These are phyloP conservation scores for Naganishia liquefaciens DNA, from an alignment of 1,284 basidiomycete genomes.

Conservation along the genomic window DNA sequence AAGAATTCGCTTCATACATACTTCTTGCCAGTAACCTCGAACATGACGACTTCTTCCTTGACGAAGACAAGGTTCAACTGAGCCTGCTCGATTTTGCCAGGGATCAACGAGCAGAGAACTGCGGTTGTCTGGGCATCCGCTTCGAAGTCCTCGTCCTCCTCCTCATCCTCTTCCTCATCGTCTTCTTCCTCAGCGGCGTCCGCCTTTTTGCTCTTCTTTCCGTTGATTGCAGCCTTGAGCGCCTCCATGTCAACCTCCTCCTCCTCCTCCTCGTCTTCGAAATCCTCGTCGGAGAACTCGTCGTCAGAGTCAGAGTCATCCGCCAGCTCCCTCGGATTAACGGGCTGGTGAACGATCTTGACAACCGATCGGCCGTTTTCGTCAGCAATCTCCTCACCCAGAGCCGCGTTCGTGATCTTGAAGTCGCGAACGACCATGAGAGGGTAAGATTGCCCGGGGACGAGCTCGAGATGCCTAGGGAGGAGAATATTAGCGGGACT, in stretches of 20 bases:
- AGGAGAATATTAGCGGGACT: neutral
- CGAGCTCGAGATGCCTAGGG: constrained; percentile 33
- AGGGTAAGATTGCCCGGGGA: constrained; percentile 54
- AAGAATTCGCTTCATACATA: constrained; percentile 38
- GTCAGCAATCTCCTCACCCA: constrained; percentile 71
- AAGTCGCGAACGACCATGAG: constrained; percentile 71
- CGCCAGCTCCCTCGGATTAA: constrained; percentile 48
- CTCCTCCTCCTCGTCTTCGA: constrained; percentile 55
- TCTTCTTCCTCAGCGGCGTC: constrained; percentile 50
- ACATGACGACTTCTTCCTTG: constrained; percentile 66
- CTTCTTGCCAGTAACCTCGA: constrained; percentile 85
- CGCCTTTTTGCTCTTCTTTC: constrained; percentile 34
- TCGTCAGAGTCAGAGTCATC: constrained; percentile 61
- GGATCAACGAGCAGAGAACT: constrained; percentile 57
- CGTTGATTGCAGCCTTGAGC: constrained; percentile 47
- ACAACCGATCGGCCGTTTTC: constrained; percentile 69
- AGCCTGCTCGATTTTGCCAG: constrained; percentile 73
- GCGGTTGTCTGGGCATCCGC: constrained; percentile 55
- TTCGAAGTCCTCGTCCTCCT: constrained; percentile 55
- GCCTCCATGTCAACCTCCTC: constrained; percentile 55
- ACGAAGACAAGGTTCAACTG: constrained; percentile 73
- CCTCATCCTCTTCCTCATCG: constrained; percentile 47
- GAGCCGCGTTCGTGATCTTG: constrained; percentile 78
- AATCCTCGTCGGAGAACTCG: constrained; percentile 49
- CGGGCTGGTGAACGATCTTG: constrained; percentile 68